Conservation (phyloP, 352 stramenopile genomes). For the Phytophthora colocasiae region DNA sequence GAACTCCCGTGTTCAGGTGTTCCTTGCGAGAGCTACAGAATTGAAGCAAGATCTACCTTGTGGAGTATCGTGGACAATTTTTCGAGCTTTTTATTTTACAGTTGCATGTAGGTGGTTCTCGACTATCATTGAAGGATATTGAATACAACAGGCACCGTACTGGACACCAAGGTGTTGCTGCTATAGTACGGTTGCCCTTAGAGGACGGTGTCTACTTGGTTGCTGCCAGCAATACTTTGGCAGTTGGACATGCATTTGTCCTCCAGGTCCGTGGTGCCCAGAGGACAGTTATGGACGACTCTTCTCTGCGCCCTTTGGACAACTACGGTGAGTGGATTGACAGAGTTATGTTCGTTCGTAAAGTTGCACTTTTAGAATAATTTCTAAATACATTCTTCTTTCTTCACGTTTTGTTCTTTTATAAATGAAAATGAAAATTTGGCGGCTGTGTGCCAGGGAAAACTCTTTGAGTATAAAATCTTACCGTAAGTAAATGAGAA, state of each 20-base stretch:
- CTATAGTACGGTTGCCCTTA: slow-evolving; percentile 1
- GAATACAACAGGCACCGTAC: slow-evolving; percentile 7
- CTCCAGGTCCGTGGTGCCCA: no score
- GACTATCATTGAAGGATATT: background rate
- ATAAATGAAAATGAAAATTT: no score
- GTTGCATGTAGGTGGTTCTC: background rate
- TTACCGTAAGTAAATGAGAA: no score
- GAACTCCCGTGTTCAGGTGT: background rate
- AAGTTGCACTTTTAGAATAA: slow-evolving; percentile 8
- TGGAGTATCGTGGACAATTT: slow-evolving; percentile 4
- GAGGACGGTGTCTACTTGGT: slow-evolving; percentile 15
- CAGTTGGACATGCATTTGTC: background rate
- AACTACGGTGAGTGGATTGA: slow-evolving; percentile 14
- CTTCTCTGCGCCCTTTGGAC: background rate
- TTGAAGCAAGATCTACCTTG: background rate
- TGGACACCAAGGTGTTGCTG: slow-evolving; percentile 6
- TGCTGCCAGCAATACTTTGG: slow-evolving; percentile 13
- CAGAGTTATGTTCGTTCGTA: background rate
- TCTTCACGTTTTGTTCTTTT: background rate
- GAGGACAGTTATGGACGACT: no score
- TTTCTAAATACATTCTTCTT: background rate
- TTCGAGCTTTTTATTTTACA: slow-evolving; percentile 10
- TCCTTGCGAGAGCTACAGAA: background rate
- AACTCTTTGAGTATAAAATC: no score
- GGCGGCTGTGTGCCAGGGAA: no score